Conservation (phyloP, 2,329 filamentous ascomycete species). For the Polychaeton citri region DNA sequence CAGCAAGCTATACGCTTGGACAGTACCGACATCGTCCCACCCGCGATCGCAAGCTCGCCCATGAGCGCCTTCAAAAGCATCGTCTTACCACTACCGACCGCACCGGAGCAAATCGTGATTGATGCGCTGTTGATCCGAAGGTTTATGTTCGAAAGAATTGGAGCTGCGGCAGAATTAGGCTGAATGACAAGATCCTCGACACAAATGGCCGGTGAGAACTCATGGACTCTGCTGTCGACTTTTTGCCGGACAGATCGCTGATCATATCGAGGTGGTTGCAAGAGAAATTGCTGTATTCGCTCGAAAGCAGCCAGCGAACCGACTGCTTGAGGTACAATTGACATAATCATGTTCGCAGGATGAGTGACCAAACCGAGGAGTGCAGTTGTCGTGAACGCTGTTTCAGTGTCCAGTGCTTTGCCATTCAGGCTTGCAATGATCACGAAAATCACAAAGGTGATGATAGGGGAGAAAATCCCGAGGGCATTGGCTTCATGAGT, state of each 20-base stretch:
- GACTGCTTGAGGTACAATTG: slow-evolving; percentile 1
- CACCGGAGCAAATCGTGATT: neutral
- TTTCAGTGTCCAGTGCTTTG: slow-evolving; percentile 1
- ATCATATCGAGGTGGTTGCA: neutral
- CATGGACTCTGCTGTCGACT: too few species aligned
- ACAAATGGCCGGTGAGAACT: too few species aligned
- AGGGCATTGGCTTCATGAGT: slow-evolving; percentile 6
- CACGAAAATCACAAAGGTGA: slow-evolving; percentile 4
- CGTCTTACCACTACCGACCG: neutral
- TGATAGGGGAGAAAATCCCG: slow-evolving; percentile 4
- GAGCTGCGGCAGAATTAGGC: too few species aligned
- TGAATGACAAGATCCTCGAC: too few species aligned
- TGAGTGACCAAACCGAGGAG: slow-evolving; percentile 2
- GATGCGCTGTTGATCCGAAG: neutral
- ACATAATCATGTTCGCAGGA: slow-evolving; percentile 5
- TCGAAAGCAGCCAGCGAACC: neutral
- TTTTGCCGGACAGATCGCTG: too few species aligned
- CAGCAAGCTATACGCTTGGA: neutral
- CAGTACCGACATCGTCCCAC: neutral
- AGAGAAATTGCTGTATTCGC: neutral
- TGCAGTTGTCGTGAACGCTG: slow-evolving; percentile 1
- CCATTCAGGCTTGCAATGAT: neutral
- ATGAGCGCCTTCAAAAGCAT: neutral
- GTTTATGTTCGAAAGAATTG: too few species aligned
- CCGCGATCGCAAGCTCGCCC: neutral